Conservation (phyloP, 2,329 filamentous ascomycete species). For the Neofusicoccum cordaticola region DNA sequence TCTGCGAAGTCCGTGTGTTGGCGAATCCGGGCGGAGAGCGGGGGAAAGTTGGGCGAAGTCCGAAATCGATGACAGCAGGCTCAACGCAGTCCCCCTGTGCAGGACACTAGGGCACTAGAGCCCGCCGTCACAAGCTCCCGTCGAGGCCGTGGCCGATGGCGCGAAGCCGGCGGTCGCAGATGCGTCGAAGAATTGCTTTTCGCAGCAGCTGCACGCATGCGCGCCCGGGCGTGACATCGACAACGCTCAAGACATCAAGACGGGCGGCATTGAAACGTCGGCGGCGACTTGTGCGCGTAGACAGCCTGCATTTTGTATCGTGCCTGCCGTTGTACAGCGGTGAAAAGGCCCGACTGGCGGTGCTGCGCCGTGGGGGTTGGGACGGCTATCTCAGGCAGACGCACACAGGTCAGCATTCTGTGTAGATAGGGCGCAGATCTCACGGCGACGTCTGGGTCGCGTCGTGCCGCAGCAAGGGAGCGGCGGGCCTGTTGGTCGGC, state of each 20-base stretch:
- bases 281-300: background rate
- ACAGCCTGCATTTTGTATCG: background rate
- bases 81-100: background rate
- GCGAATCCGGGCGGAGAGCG: constrained; percentile 17
- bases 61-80: constrained; percentile 7
- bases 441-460: too few species aligned
- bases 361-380: background rate
- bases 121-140: background rate
- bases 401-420: too few species aligned
- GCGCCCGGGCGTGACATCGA: background rate
- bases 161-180: background rate
- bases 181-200: background rate
- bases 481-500: too few species aligned
- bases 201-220: background rate
- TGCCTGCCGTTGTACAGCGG: background rate
- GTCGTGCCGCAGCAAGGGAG: too few species aligned
- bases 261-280: background rate
- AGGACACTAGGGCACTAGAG: background rate
- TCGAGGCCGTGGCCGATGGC: background rate
- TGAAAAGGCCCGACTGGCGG: background rate
- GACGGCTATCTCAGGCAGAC: too few species aligned
- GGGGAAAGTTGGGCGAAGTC: constrained; percentile 9
- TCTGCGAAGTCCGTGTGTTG: constrained; percentile 16
- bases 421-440: too few species aligned
- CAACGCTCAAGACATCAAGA: background rate